Base-by-base conservation (phyloP, 805 yeast genomes). In the Candida dajiaensis region DNA sequence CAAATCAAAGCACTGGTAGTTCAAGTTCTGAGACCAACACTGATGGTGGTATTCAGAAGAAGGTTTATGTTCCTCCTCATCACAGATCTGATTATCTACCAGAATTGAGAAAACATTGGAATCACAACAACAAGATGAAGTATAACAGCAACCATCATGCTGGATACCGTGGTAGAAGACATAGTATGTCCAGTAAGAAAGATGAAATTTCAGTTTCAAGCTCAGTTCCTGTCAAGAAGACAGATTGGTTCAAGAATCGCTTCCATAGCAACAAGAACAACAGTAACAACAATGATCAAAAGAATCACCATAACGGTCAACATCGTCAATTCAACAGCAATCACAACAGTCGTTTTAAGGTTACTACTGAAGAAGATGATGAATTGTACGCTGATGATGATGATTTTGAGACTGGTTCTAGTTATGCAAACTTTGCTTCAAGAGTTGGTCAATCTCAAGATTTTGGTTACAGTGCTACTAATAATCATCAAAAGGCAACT, bases 41-140 rank as follows among this genome's bases (percentile, higher is more conserved):
- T 31, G 53, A 37, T 36, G 35, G 11, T 16, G 28, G 12, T 9
- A 13, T 20, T 12, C 22, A 48, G 10, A 60, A 56, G 47, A 55
- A 47, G 19, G 46, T 49, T 11, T 77, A 77, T 51, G 66, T 77
- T 19, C 81, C 80, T 23, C 82, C 82, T 13, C 81, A 77, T 55
- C 80, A 75, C 48, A 67, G 82, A 54, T 65, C 71, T 44, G 65
- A 66, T 49, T 52, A 56, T 54, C 58, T 42, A 51, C 50, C 50
- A 20, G 49, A 46, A 18, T 42, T 42, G 45, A 50, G 48, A 33
- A 52, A 42, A 39, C 42, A 46, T 33, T 40, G 50, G 58, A 26
- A 42, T 6, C 22, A 18, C 15, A 37, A 40, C 36, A 43, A 38
- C 29, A 43, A 44, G 12, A 20, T 20, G 23, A 48, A 39, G 13